Base-by-base conservation (phyloP, 164 flowering plant species). In the Houttuynia cordata region DNA sequence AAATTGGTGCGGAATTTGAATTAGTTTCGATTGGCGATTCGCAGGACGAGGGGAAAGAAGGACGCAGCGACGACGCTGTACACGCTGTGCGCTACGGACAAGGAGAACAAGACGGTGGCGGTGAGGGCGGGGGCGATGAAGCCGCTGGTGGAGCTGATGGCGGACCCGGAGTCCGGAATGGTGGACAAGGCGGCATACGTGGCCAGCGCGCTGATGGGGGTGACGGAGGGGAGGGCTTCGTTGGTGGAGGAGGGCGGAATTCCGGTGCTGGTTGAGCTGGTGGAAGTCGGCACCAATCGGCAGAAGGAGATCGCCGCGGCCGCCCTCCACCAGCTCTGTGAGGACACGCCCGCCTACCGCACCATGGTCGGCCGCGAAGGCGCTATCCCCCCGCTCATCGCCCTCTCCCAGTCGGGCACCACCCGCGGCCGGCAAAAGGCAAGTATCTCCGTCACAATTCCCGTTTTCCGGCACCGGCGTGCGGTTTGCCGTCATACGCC, bases 361-460 rank as follows among this genome's bases (percentile, higher is more conserved):
- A 71, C 74, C 42, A 71, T 87, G 95, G 95, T 91, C 59, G 83
- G 83, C n/a, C 83, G 96, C 22, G 98, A 91, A 76, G 98, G 98
- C 4, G 92, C 95, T 24, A 78, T 91, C 56, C 95, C 98, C 8
- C 92, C 96, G 13, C 60, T 91, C 59, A 79, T 91, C 23, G 88
- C 96, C 7, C 68, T 88, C 71, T 79, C 96, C 0, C 95, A 91
- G 62, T 63, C 92, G 71, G 88, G 86, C 66, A 82, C 95, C 10
- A 78, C 67, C 62, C 81, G 86, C 18, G 87, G 84, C 59, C 83
- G 78, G 67, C 87, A 85, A 59, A 88, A 88, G 97, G 98, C 85
- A 20, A 22, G 65, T 56, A 0, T 57, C n/a, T 49, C 37, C 41
- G 8, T 59, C 14, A 10, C 10, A 5, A 4, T 22, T 53, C 14